Evolutionary conservation across 2,329 filamentous ascomycete genomes (phyloP).

Genomic region (Colletotrichum endophyticum): DNA sequence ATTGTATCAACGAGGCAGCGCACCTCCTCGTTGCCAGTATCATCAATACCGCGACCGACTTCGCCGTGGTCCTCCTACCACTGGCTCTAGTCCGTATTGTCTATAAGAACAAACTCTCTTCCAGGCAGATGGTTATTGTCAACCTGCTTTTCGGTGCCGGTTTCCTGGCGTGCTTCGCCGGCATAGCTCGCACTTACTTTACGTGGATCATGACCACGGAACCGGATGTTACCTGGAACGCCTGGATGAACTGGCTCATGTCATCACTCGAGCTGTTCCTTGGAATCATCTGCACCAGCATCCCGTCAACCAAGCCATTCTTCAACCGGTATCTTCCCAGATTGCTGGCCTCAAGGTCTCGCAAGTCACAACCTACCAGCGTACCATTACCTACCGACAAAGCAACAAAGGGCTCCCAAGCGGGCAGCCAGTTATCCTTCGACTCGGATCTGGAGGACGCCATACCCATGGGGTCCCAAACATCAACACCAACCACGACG

Average conservation of each 20-base stretch:
- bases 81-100: conserved; percentile 45
- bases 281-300: conserved; percentile 49
- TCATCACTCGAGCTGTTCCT: conserved; percentile 45
- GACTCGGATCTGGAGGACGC: neutral
- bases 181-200: conserved; percentile 41
- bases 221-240: conserved; percentile 39
- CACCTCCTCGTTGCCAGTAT: conserved; percentile 60
- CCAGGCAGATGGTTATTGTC: conserved; percentile 50
- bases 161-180: conserved; percentile 47
- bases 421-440: neutral
- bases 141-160: conserved; percentile 54
- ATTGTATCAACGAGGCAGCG: conserved; percentile 53
- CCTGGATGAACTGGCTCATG: conserved; percentile 38
- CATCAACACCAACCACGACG: neutral
- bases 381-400: neutral
- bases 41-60: conserved; percentile 65
- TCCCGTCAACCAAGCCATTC: conserved; percentile 49
- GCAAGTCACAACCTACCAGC: neutral
- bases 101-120: conserved; percentile 43
- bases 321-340: conserved; percentile 40
- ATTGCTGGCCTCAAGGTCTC: conserved; percentile 22
- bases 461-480: neutral
- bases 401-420: neutral
- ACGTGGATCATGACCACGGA: conserved; percentile 33
- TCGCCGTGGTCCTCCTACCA: conserved; percentile 58